These are phyloP conservation scores for Blastomyces parvus DNA, from an alignment of 2,329 filamentous ascomycete genomes.

Conservation along the genomic window DNA sequence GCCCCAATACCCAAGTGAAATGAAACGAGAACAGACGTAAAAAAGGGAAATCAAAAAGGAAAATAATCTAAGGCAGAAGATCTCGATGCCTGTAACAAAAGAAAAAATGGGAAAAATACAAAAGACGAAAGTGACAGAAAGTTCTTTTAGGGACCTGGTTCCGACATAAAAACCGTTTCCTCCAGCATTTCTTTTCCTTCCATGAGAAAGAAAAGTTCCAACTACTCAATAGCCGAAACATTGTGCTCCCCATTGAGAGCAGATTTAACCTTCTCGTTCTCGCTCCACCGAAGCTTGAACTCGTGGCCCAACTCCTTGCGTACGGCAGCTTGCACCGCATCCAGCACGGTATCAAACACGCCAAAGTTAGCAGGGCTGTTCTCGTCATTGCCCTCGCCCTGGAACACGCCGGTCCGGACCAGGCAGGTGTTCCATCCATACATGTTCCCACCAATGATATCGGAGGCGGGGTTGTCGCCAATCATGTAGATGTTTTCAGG, in stretches of 20 bases:
- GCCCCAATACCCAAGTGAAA: not conserved
- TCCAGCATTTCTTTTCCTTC: not conserved
- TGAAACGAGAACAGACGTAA: not conserved
- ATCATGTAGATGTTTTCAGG: conserved; percentile 67
- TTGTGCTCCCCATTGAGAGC: conserved; percentile 44
- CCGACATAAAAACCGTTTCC: not conserved
- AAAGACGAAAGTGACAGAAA: not conserved
- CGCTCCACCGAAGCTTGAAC: conserved; percentile 62
- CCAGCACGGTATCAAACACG: conserved; percentile 63
- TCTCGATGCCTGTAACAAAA: not conserved
- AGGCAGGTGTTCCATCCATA: conserved; percentile 75
- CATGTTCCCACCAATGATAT: conserved; percentile 69
- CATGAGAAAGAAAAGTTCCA: not conserved
- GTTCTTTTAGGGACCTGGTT: not conserved
- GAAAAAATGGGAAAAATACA: not conserved
- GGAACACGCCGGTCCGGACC: conserved; percentile 68
- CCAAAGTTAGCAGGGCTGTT: conserved; percentile 69
- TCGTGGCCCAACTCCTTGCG: conserved; percentile 62
- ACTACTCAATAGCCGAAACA: conserved; percentile 42
- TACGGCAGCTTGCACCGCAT: conserved; percentile 59
- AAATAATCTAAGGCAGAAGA: not conserved
- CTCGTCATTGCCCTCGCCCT: conserved; percentile 65
- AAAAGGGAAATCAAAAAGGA: not conserved
- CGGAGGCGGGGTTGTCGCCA: conserved; percentile 63
- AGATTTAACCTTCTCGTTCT: conserved; percentile 56